phyloP scores from a whole-genome alignment of 2,329 filamentous ascomycete genomes.

The Colletotrichum tabaci region DNA sequence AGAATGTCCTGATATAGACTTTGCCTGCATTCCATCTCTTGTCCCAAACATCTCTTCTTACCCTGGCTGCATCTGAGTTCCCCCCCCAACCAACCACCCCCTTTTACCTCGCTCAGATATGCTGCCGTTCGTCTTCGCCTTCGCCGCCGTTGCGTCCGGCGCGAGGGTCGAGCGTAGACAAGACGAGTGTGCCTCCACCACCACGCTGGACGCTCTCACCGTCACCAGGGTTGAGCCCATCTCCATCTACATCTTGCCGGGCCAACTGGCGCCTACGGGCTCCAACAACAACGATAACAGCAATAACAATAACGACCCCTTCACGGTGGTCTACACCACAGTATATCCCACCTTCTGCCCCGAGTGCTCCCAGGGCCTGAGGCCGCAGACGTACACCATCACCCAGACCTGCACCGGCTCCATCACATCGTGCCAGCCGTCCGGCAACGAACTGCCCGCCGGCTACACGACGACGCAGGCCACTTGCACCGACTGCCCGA shows the following conservation, averaged over 20 bases:
- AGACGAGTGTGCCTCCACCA: slow-evolving; percentile 29
- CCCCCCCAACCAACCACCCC: neutral
- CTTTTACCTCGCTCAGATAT: slow-evolving; percentile 25
- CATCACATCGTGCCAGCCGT: slow-evolving; percentile 30
- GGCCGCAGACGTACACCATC: slow-evolving; percentile 37
- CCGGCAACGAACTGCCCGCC: slow-evolving; percentile 22
- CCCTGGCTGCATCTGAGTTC: slow-evolving; percentile 10
- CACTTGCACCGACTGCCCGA: slow-evolving; percentile 30
- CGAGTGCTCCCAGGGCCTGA: slow-evolving; percentile 21
- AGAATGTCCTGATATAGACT: slow-evolving; percentile 39
- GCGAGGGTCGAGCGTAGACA: slow-evolving; percentile 32
- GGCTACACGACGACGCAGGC: slow-evolving; percentile 37
- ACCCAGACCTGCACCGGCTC: slow-evolving; percentile 36
- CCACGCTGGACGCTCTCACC: slow-evolving; percentile 32
- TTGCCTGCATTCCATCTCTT: slow-evolving; percentile 38
- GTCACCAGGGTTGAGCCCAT: slow-evolving; percentile 40
- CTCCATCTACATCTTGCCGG: slow-evolving; percentile 32
- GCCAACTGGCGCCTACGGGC: slow-evolving; percentile 19
- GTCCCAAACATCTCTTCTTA: neutral
- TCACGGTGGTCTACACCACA: slow-evolving; percentile 31
- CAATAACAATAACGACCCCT: slow-evolving; percentile 20
- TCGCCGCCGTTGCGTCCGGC: slow-evolving; percentile 28
- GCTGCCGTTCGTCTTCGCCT: slow-evolving; percentile 26
- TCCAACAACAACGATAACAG: slow-evolving; percentile 15
- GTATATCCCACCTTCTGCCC: slow-evolving; percentile 38